These are phyloP conservation scores for Cyclotella choctawhatcheeana DNA, from an alignment of 108 stramenopile species.

Conservation along the genomic window DNA sequence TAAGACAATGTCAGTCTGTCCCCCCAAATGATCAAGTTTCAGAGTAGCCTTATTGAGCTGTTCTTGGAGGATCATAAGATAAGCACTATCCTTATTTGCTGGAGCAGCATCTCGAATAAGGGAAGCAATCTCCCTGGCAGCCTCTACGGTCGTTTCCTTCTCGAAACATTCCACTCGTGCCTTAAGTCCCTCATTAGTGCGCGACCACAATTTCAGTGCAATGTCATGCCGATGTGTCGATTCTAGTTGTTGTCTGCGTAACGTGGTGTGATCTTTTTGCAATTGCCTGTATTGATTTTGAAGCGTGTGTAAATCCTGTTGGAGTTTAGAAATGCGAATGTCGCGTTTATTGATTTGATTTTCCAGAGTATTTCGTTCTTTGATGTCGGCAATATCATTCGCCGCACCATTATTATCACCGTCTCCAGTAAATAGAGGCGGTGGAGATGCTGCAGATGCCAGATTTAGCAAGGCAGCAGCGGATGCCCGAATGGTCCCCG, in stretches of 20 bases:
- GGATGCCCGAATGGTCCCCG: slow-evolving; percentile 35
- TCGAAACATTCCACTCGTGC: slow-evolving; percentile 38
- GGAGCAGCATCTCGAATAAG: slow-evolving; percentile 53
- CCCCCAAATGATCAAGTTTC: slow-evolving; percentile 42
- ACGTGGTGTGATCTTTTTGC: slow-evolving; percentile 28
- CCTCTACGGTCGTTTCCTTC: slow-evolving; percentile 34
- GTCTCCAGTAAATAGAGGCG: slow-evolving; percentile 5
- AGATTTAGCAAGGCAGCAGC: slow-evolving; percentile 29
- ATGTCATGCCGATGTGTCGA: slow-evolving; percentile 41
- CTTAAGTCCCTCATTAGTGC: slow-evolving; percentile 47
- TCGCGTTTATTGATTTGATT: slow-evolving; percentile 32
- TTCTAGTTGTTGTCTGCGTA: slow-evolving; percentile 47
- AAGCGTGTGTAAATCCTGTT: slow-evolving; percentile 23
- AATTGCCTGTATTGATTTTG: slow-evolving; percentile 24
- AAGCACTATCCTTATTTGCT: slow-evolving; percentile 43
- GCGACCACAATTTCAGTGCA: slow-evolving; percentile 36
- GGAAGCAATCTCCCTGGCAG: slow-evolving; percentile 42
- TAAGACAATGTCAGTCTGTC: slow-evolving; percentile 48
- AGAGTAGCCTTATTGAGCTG: slow-evolving; percentile 46
- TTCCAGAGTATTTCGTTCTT: slow-evolving; percentile 30
- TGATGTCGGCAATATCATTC: background rate
- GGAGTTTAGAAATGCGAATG: slow-evolving; percentile 31
- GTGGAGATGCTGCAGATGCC: slow-evolving; percentile 10
- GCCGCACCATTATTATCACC: background rate
- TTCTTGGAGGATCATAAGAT: slow-evolving; percentile 49